These are phyloP conservation scores for Stenogyne calaminthoides DNA, from an alignment of 305 asterid genomes.

Conservation along the genomic window DNA sequence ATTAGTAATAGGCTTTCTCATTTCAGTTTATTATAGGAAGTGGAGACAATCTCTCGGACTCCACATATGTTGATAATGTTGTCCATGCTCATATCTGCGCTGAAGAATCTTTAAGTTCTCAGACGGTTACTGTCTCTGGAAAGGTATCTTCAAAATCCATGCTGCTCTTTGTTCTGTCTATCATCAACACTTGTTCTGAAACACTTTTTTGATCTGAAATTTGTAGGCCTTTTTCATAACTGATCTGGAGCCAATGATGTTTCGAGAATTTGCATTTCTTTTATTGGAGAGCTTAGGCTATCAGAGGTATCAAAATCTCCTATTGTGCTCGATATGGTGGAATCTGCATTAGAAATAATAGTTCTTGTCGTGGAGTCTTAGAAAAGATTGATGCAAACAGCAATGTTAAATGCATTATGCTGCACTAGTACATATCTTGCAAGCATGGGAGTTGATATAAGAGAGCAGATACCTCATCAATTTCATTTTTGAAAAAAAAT, in stretches of 20 bases:
- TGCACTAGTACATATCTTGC: neutral
- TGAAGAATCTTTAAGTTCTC: slow-evolving; percentile 73
- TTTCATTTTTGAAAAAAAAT: slow-evolving; percentile 2
- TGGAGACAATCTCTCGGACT: slow-evolving; percentile 63
- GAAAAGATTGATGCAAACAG: neutral
- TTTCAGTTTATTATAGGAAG: slow-evolving; percentile 96
- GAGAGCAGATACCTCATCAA: slow-evolving; percentile 13
- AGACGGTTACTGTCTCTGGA: slow-evolving; percentile 57
- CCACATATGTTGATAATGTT: slow-evolving; percentile 88
- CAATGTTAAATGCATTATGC: slow-evolving; percentile 1
- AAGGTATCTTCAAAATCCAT: slow-evolving; percentile 53
- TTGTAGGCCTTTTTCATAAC: slow-evolving; percentile 82
- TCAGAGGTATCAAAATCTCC: slow-evolving; percentile 57
- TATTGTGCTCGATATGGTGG: slow-evolving; percentile 21
- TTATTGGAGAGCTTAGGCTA: slow-evolving; percentile 71
- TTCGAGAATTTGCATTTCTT: slow-evolving; percentile 60
- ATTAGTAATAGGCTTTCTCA: slow-evolving; percentile 88
- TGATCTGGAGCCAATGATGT: slow-evolving; percentile 69
- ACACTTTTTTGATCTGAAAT: slow-evolving; percentile 22
- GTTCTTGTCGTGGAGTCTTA: slow-evolving; percentile 4
- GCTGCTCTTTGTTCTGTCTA: slow-evolving; percentile 29
- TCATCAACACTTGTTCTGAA: slow-evolving; percentile 27
- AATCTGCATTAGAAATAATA: slow-evolving; percentile 28
- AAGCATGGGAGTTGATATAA: slow-evolving; percentile 7
- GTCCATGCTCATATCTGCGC: slow-evolving; percentile 91